Evolutionary conservation across 2,329 filamentous ascomycete species (phyloP), one percentile per base, ranked within the genome.

Genomic region (Microcyclospora pomicola): DNA sequence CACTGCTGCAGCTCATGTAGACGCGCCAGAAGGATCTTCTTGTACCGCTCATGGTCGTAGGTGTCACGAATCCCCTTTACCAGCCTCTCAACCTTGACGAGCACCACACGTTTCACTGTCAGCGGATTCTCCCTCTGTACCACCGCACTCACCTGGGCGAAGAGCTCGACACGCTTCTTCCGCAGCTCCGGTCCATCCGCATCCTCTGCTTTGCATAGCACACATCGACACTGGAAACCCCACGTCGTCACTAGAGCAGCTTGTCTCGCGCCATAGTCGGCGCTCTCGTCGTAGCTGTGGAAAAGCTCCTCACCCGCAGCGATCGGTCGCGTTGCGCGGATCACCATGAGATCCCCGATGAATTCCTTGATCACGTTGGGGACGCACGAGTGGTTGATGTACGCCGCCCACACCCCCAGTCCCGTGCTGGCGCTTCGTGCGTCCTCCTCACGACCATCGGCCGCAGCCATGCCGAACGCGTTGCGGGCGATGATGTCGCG

Each of bases 311-410:
- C 55, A 33, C 57, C 62, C 1, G 42, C 49, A 5, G 46, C 41
- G 28, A 66, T 62, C 30, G 58, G 46, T n/a, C 54, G 49, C 10
- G 54, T 58, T 1, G 66, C 66, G 5, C 60, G 61, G 7, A 67
- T 38, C 3, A 66, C 45, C 37, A 63, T 54, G 3, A 63, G 38
- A 40, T 63, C 64, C 15, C 64, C 64, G 5, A 64, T 48, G 34
- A 57, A 63, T 2, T 59, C 51, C 19, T 59, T 60, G 32, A 49
- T 50, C 0, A 49, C 41, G 40, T 64, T 67, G 27, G 55, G 37
- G 1, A 56, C 35, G 39, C 64, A 67, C 0, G 60, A 62, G 41
- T 67, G 64, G 34, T 67, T 67, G 40, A 64, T 58, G 40, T 62
- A 63, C 0, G 63, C 58, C 3, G 61, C 56, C 4, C 52, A 44